phyloP scores from a whole-genome alignment of 2,329 filamentous ascomycete species.

The Nothophaeocryptopus gaeumannii region DNA sequence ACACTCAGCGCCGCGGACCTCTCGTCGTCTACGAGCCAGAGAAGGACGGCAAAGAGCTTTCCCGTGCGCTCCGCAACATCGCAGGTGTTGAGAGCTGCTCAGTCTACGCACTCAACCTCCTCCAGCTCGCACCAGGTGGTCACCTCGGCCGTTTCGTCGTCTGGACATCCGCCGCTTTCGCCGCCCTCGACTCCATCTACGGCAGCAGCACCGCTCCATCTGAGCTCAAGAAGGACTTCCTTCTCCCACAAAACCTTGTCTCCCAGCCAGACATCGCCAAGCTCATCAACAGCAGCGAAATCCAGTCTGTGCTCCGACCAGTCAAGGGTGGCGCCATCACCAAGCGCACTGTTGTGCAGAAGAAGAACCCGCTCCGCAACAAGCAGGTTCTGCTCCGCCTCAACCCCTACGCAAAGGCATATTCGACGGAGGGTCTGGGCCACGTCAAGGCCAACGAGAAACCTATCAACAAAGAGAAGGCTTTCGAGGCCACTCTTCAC shows the following conservation, averaged over 20 bases:
- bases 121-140: constrained; percentile 97
- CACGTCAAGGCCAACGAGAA: constrained; percentile 65
- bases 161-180: constrained; percentile 97
- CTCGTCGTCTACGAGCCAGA: constrained; percentile 97
- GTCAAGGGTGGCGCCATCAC: constrained; percentile 86
- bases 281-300: constrained; percentile 98
- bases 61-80: constrained; percentile 97
- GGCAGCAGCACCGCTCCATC: constrained; percentile 86
- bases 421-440: constrained; percentile 81
- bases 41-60: constrained; percentile 89
- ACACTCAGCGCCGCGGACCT: constrained; percentile 96
- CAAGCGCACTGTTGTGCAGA: constrained; percentile 89
- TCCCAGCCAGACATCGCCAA: constrained; percentile 92
- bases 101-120: constrained; percentile 92
- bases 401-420: constrained; percentile 94
- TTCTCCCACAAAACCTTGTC: constrained; percentile 88
- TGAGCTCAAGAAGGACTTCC: constrained; percentile 97
- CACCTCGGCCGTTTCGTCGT: constrained; percentile 98
- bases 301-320: constrained; percentile 90
- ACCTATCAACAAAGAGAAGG: constrained; percentile 54
- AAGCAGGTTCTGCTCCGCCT: constrained; percentile 97
- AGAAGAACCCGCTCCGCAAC: constrained; percentile 99
- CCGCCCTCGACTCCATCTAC: constrained; percentile 95
- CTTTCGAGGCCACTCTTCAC: constrained; percentile 50
- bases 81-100: constrained; percentile 95